Percentiles rank a stretch among this genome's conserved stretches.
Conservation (phyloP, 2,329 filamentous ascomycete genomes). For the Decorospora gaudefroyi region DNA sequence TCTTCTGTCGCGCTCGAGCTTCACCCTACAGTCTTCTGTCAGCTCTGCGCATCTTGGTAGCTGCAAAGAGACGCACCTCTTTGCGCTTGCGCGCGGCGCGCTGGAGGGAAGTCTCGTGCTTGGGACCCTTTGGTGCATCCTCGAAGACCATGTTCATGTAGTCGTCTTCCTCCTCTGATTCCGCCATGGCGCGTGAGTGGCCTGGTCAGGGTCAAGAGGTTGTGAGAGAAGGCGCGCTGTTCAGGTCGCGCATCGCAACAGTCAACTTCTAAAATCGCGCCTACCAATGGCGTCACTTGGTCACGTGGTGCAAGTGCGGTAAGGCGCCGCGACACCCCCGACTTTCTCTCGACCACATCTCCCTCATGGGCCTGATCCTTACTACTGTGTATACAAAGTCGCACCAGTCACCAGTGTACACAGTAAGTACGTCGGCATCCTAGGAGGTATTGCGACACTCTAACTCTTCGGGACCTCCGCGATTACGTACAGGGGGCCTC, state of each 20-base stretch:
- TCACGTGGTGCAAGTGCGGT: no score
- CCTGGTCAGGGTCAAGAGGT: not conserved
- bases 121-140: conserved; percentile 58
- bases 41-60: conserved; percentile 10
- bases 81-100: conserved; percentile 59
- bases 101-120: conserved; percentile 66
- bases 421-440: no score
- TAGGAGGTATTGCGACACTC: no score
- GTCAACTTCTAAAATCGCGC: conserved; percentile 11
- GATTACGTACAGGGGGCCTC: no score
- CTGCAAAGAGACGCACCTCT: conserved; percentile 48
- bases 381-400: no score
- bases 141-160: conserved; percentile 96
- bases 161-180: conserved; percentile 78
- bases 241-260: conserved; percentile 6
- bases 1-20: conserved; percentile 57
- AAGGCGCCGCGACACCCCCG: conserved; percentile 17
- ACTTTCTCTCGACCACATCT: conserved; percentile 15
- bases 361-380: not conserved
- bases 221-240: no score
- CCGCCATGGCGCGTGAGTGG: conserved; percentile 30
- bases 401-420: no score
- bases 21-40: conserved; percentile 30
- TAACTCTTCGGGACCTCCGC: no score
- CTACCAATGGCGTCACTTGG: conserved; percentile 23